Base-by-base conservation (phyloP, 2,329 filamentous ascomycete species). In the Elsinoe arachidis region DNA sequence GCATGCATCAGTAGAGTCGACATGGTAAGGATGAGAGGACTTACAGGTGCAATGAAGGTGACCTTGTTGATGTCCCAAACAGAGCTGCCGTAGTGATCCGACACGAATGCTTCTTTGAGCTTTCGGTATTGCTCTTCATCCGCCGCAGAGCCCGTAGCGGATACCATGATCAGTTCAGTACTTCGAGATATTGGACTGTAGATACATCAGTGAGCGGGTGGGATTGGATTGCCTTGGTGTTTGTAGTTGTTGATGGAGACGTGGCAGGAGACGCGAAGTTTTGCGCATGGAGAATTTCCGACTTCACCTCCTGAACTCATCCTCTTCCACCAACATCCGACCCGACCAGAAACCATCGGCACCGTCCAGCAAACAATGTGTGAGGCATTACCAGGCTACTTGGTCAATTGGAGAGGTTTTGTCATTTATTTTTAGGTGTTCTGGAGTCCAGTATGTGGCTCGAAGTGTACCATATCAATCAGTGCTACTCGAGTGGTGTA, bases 51-150 rank as follows among this genome's bases (percentile, higher is more conserved):
- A 62, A 95, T 86, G 51, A 88, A 80, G 49, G 88, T 90, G 64
- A 97, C 88, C 65, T 82, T 80, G 70, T 91, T 92, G 74, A 99
- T 91, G 70, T 99, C 93, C 64, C 80, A 76, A 60, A 95, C 84
- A 33, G 84, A 80, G 59, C 93, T 90, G 39, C 93, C 93, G 5
- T 86, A 85, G 30, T 96, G 82, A 70, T 90, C 88, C 56, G 92
- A 96, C 67, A 99, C 93, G 71, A 96, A 96, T 68, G 90, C 90
- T 77, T 95, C 91, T 76, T 99, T 99, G 64, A 87, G 80, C 67
- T 87, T 82, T 75, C 96, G 99, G 78, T 96, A 96, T 73, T 80
- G 49, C 15, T 59, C 57, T 37, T 56, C 57, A 9, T 55, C 51
- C 54, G 39, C 54, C 15, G 26, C 54, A 85, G 35, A 65, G 63